Evolutionary conservation across 106 monocot species (phyloP).

Genomic region (Apostasia shenzhenica): DNA sequence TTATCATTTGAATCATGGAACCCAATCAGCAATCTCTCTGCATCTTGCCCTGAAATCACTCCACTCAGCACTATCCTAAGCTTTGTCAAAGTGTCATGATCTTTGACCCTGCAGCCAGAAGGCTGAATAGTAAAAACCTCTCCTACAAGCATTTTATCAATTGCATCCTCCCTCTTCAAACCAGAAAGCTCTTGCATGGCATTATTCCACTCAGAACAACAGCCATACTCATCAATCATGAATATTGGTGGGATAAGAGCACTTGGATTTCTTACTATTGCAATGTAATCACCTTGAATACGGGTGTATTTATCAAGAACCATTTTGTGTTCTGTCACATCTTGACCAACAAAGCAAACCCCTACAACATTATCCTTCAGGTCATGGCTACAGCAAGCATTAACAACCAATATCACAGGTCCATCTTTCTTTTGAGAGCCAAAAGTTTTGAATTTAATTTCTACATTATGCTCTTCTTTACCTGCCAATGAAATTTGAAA

Average conservation of each 20-base stretch:
- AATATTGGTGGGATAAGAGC: constrained; percentile 89
- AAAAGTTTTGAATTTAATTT: constrained; percentile 63
- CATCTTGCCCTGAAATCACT: constrained; percentile 53
- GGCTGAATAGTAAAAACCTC: constrained; percentile 62
- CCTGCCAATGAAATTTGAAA: constrained; percentile 37
- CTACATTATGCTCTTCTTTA: constrained; percentile 76
- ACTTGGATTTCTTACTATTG: constrained; percentile 55
- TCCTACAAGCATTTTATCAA: constrained; percentile 64
- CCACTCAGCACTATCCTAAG: constrained; percentile 63
- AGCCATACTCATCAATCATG: constrained; percentile 52
- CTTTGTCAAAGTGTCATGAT: constrained; percentile 51
- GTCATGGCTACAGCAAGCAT: constrained; percentile 75
- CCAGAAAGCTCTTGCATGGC: constrained; percentile 86
- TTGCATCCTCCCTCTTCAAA: constrained; percentile 50
- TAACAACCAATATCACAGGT: constrained; percentile 59
- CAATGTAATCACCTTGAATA: constrained; percentile 69
- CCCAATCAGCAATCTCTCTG: constrained; percentile 63
- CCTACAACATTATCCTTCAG: constrained; percentile 48
- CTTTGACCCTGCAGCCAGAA: constrained; percentile 66
- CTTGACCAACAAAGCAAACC: constrained; percentile 82
- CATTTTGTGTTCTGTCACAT: constrained; percentile 66
- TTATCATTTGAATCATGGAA: constrained; percentile 53
- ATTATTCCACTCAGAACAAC: constrained; percentile 73
- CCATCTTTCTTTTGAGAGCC: constrained; percentile 24
- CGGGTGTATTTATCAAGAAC: constrained; percentile 74